A percentile compares a stretch with the other conserved stretches of the same genome.
phyloP scores from a whole-genome alignment of 169 alveolate genomes.

The Plasmodium vivax region DNA sequence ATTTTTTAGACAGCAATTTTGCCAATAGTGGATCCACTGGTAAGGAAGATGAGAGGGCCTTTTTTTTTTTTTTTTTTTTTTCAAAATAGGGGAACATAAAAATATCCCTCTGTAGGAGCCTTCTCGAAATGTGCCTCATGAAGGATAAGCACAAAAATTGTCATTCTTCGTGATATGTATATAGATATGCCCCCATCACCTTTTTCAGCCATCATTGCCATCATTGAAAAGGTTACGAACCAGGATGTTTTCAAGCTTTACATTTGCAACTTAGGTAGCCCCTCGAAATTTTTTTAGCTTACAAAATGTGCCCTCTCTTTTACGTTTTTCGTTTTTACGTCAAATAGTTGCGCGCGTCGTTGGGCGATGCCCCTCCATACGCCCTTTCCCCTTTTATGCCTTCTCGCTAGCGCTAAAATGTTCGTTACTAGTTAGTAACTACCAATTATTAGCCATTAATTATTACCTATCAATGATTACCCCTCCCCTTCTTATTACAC shows the following conservation, averaged over 20 bases:
- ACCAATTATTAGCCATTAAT: not conserved
- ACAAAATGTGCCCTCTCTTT: not conserved
- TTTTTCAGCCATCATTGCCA: conserved; percentile 66
- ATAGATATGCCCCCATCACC: not conserved
- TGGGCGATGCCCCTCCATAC: not conserved
- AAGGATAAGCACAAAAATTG: not conserved
- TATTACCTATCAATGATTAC: not conserved
- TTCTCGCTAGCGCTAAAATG: not conserved
- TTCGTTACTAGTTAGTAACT: not conserved
- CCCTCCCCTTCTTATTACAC: not conserved
- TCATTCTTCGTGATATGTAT: not conserved
- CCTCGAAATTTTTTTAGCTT: not conserved
- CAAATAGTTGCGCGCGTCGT: not conserved
- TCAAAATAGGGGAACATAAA: not conserved
- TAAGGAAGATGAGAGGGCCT: not conserved
- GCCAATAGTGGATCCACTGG: conserved; percentile 72
- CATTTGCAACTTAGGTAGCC: conserved; percentile 62
- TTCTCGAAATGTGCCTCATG: not conserved
- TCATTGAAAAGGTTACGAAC: conserved; percentile 37
- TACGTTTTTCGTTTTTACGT: not conserved
- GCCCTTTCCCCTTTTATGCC: not conserved
- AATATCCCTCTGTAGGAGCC: not conserved
- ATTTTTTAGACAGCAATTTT: conserved; percentile 43
- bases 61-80: not conserved
- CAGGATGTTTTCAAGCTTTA: conserved; percentile 56